Evolutionary conservation across 2,329 filamentous ascomycete species (phyloP).

Genomic region (Knufia fluminis): DNA sequence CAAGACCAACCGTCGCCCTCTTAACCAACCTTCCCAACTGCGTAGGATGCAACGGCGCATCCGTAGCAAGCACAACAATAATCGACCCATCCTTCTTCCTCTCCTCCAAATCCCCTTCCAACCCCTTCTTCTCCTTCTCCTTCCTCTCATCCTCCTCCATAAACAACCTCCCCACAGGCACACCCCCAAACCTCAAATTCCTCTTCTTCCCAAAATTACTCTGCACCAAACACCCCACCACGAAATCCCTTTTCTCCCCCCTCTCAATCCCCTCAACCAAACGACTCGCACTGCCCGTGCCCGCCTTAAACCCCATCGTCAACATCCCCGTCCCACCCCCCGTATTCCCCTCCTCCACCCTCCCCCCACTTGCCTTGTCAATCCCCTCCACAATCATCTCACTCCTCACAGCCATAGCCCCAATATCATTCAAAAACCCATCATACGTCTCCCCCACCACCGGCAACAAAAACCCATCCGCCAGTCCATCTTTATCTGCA

Average conservation of each 20-base stretch:
- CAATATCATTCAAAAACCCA: slow-evolving; percentile 50
- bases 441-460: slow-evolving; percentile 57
- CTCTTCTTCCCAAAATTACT: slow-evolving; percentile 54
- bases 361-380: slow-evolving; percentile 33
- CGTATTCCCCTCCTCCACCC: slow-evolving; percentile 46
- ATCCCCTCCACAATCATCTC: slow-evolving; percentile 48
- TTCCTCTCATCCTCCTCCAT: slow-evolving; percentile 25
- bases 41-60: slow-evolving; percentile 49
- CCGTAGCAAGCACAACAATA: slow-evolving; percentile 51
- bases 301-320: slow-evolving; percentile 57
- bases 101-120: slow-evolving; percentile 28
- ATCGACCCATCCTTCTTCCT: slow-evolving; percentile 53
- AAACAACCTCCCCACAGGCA: slow-evolving; percentile 53
- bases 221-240: slow-evolving; percentile 54
- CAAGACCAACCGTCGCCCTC: slow-evolving; percentile 52
- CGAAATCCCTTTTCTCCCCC: slow-evolving; percentile 39
- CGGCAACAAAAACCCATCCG: slow-evolving; percentile 47
- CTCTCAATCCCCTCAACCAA: slow-evolving; percentile 41
- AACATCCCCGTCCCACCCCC: slow-evolving; percentile 62
- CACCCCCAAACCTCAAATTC: slow-evolving; percentile 50
- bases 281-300: slow-evolving; percentile 54
- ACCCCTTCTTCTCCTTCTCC: background rate
- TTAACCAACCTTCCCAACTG: slow-evolving; percentile 52
- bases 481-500: slow-evolving; percentile 31
- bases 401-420: slow-evolving; percentile 46